Evolutionary conservation across 495 filamentous ascomycete species (phyloP).

Genomic region (Hyaloscypha variabilis): DNA sequence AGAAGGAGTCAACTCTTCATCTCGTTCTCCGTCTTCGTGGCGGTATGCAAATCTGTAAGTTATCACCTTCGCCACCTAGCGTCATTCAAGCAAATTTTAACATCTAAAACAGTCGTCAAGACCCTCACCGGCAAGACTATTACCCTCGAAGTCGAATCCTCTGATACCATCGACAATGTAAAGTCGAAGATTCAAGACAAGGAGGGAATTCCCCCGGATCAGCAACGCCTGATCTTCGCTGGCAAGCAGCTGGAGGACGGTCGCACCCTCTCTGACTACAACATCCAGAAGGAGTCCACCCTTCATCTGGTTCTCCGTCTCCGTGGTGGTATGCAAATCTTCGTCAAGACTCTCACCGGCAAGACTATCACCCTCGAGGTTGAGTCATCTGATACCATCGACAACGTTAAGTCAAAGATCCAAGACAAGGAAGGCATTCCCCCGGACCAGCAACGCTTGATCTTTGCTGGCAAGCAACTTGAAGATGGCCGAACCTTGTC

Average conservation of each 20-base stretch:
- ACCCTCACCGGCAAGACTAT: constrained; percentile 97
- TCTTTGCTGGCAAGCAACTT: constrained; percentile 89
- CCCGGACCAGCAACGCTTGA: constrained; percentile 97
- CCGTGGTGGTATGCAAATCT: constrained; percentile 99
- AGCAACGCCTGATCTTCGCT: constrained; percentile 93
- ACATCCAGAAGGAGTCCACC: constrained; percentile 98
- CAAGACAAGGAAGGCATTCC: constrained; percentile 99
- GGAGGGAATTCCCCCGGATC: constrained; percentile 93
- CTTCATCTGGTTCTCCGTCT: constrained; percentile 96
- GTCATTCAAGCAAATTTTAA: constrained; percentile 42
- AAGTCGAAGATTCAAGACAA: constrained; percentile 84
- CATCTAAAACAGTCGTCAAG: constrained; percentile 60
- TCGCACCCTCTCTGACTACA: constrained; percentile 87
- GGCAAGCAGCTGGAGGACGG: constrained; percentile 94
- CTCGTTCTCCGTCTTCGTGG: constrained; percentile 96
- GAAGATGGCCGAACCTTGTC: constrained; percentile 87
- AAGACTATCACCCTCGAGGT: constrained; percentile 95
- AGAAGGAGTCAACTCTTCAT: constrained; percentile 97
- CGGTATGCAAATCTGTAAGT: constrained; percentile 89
- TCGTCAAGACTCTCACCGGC: constrained; percentile 76
- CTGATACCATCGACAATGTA: constrained; percentile 96
- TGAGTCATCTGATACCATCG: constrained; percentile 88
- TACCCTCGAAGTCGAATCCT: constrained; percentile 95
- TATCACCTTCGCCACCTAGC: background rate
- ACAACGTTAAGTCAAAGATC: constrained; percentile 94